These are phyloP conservation scores for Rhizophora apiculata DNA, from an alignment of 345 rosid species.

Conservation along the genomic window DNA sequence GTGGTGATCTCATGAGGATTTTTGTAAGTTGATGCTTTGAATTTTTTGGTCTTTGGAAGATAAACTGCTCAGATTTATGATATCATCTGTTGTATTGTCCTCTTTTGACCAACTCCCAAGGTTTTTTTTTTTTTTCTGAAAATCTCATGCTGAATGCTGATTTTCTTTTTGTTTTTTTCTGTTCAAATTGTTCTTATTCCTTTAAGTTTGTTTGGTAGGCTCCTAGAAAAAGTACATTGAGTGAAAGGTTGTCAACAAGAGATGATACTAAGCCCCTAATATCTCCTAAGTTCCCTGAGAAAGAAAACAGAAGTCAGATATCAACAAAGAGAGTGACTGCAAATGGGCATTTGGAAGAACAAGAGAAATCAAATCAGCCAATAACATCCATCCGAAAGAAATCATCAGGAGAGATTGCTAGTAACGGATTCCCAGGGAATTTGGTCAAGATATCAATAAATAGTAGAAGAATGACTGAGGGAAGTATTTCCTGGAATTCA, in stretches of 20 bases:
- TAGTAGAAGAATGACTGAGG: constrained; percentile 59
- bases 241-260: constrained; percentile 52
- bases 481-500: constrained; percentile 65
- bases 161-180: constrained; percentile 1
- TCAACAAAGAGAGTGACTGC: constrained; percentile 49
- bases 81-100: not conserved
- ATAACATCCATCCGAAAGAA: constrained; percentile 49
- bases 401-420: constrained; percentile 40
- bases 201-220: constrained; percentile 42
- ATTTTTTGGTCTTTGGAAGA: not conserved
- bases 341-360: constrained; percentile 50
- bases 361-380: constrained; percentile 46
- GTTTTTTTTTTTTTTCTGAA: not conserved
- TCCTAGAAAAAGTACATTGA: constrained; percentile 73
- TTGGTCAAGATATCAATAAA: constrained; percentile 74
- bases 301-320: constrained; percentile 47
- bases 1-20: not conserved
- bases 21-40: not conserved
- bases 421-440: constrained; percentile 60
- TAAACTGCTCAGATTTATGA: not conserved
- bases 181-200: not conserved
- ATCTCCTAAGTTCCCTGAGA: constrained; percentile 53
- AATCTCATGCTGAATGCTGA: not conserved
- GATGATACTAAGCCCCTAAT: constrained; percentile 55
- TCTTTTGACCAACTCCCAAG: not conserved